Conservation (phyloP, 1,139 yeast genomes). For the Pneumocystis canis region DNA sequence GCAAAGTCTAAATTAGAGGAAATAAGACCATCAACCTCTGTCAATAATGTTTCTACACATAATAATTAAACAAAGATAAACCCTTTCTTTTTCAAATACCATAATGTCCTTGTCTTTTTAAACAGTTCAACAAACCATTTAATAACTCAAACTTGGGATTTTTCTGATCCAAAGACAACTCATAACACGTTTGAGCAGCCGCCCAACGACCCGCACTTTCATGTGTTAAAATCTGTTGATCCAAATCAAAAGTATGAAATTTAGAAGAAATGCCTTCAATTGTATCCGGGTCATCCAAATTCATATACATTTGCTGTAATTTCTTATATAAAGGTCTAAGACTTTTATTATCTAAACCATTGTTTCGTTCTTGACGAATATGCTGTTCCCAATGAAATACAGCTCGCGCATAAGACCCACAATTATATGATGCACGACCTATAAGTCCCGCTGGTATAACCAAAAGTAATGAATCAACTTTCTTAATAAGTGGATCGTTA, state of each 20-base stretch:
- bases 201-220: slow-evolving; percentile 82
- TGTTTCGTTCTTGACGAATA: slow-evolving; percentile 28
- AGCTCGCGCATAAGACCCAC: slow-evolving; percentile 77
- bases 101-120: slow-evolving; percentile 45
- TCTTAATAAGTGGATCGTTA: slow-evolving; percentile 12
- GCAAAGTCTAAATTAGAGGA: slow-evolving; percentile 15
- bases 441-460: slow-evolving; percentile 52
- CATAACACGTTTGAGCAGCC: slow-evolving; percentile 74
- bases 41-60: slow-evolving; percentile 10
- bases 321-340: slow-evolving; percentile 20
- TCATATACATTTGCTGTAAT: slow-evolving; percentile 68
- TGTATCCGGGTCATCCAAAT: slow-evolving; percentile 78
- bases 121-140: slow-evolving; percentile 35
- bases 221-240: slow-evolving; percentile 58
- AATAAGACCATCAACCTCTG: not conserved
- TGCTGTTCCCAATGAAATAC: slow-evolving; percentile 76
- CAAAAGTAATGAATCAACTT: slow-evolving; percentile 33
- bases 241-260: slow-evolving; percentile 42
- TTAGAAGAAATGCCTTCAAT: slow-evolving; percentile 70
- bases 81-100: slow-evolving; percentile 26
- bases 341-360: slow-evolving; percentile 21
- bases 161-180: slow-evolving; percentile 40
- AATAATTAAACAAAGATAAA: slow-evolving; percentile 2
- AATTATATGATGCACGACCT: slow-evolving; percentile 67
- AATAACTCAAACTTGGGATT: slow-evolving; percentile 26